Evolutionary conservation across 2,329 filamentous ascomycete species (phyloP).

Genomic region (Penicillium oxalicum): DNA sequence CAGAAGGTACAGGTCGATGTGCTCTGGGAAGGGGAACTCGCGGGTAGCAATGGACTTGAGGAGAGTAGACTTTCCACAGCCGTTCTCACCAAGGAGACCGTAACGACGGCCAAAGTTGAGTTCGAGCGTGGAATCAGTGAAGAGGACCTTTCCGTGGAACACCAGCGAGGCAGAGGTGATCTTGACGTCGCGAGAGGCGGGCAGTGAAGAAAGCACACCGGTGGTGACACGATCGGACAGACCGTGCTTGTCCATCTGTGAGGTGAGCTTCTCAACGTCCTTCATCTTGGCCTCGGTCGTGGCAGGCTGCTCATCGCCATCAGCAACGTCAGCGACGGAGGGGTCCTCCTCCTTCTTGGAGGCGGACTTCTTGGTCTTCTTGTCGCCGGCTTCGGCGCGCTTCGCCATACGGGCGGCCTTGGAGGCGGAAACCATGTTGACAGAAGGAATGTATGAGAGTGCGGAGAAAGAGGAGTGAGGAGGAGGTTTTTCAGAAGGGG

Average conservation of each 20-base stretch:
- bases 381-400: constrained; percentile 60
- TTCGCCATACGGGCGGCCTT: constrained; percentile 64
- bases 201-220: constrained; percentile 82
- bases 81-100: constrained; percentile 95
- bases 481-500: constrained; percentile 4
- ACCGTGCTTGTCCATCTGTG: constrained; percentile 94
- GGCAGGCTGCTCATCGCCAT: constrained; percentile 57
- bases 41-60: constrained; percentile 89
- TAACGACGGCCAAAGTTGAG: constrained; percentile 89
- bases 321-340: constrained; percentile 58
- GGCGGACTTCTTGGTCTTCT: constrained; percentile 48
- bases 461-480: constrained; percentile 2
- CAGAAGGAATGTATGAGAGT: constrained; percentile 10
- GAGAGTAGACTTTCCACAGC: constrained; percentile 96
- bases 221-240: constrained; percentile 97
- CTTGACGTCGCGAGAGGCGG: constrained; percentile 88
- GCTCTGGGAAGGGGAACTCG: constrained; percentile 92
- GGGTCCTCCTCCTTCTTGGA: constrained; percentile 59
- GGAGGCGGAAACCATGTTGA: constrained; percentile 60
- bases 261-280: constrained; percentile 76
- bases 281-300: constrained; percentile 67
- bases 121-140: constrained; percentile 90
- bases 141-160: constrained; percentile 95
- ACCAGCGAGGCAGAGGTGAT: constrained; percentile 89
- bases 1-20: constrained; percentile 95